Evolutionary conservation across 495 filamentous ascomycete species (phyloP).

Genomic region (Penicillium bovifimosum): DNA sequence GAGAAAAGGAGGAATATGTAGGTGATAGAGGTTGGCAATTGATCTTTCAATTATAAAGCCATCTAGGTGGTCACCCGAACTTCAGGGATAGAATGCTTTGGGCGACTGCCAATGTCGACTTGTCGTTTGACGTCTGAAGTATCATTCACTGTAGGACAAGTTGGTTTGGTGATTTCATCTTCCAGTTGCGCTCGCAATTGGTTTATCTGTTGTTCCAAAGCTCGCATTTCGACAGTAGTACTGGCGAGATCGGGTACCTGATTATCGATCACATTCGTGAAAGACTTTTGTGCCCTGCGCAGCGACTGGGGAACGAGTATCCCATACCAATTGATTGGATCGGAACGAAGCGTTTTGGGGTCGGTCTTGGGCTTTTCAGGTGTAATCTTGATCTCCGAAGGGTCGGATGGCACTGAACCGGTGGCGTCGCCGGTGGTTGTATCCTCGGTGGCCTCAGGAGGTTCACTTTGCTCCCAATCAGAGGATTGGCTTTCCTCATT

Average conservation of each 20-base stretch:
- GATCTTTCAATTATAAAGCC: neutral
- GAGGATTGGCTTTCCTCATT: conserved; percentile 5
- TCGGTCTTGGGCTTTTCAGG: conserved; percentile 7
- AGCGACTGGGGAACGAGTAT: conserved; percentile 57
- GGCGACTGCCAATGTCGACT: neutral
- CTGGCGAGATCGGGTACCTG: conserved; percentile 35
- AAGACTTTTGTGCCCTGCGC: conserved; percentile 52
- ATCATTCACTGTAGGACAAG: neutral
- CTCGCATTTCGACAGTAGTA: conserved; percentile 63
- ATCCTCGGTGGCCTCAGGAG: neutral
- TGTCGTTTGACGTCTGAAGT: neutral
- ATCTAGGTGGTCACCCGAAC: neutral
- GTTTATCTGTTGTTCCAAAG: conserved; percentile 62
- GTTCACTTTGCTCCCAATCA: neutral
- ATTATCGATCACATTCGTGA: conserved; percentile 34
- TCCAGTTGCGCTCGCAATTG: conserved; percentile 36
- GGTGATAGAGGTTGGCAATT: too few relatives aligned
- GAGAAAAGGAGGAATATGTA: too few relatives aligned
- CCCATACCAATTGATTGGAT: conserved; percentile 68
- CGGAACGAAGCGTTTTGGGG: conserved; percentile 31
- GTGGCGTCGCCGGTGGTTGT: neutral
- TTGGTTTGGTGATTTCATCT: neutral
- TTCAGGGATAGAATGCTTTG: neutral
- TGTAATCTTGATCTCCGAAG: neutral
- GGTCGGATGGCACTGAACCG: neutral